phyloP scores from a whole-genome alignment of 805 yeast species.

The Candida cerambycidarum region DNA sequence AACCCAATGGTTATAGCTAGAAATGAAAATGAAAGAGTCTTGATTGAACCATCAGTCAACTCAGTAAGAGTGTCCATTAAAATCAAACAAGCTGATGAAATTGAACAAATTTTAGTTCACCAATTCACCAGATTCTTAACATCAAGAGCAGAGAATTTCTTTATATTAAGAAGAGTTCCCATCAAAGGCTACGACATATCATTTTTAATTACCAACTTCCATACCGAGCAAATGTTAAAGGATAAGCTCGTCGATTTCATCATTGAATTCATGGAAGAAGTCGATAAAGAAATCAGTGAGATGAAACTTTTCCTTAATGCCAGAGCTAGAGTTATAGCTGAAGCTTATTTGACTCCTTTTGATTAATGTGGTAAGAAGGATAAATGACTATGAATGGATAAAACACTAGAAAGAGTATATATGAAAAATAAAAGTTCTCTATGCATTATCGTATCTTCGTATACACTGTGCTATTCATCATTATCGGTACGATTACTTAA shows the following conservation, averaged over 20 bases:
- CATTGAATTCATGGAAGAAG: constrained; percentile 98
- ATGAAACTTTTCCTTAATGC: constrained; percentile 97
- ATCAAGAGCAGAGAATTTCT: constrained; percentile 92
- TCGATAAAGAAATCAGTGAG: constrained; percentile 96
- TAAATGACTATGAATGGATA: background rate
- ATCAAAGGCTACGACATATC: constrained; percentile 90
- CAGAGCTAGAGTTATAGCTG: constrained; percentile 96
- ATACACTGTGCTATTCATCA: constrained; percentile 5
- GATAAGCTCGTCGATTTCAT: constrained; percentile 94
- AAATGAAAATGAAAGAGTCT: constrained; percentile 87
- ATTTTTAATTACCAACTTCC: constrained; percentile 88
- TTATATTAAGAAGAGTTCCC: constrained; percentile 88
- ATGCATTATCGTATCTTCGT: background rate
- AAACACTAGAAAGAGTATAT: no score
- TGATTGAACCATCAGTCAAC: constrained; percentile 92
- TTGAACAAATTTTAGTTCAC: constrained; percentile 90
- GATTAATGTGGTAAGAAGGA: constrained; percentile 43
- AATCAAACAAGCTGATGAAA: constrained; percentile 97
- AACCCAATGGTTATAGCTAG: constrained; percentile 89
- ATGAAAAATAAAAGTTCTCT: background rate
- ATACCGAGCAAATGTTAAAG: constrained; percentile 93
- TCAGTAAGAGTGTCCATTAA: constrained; percentile 87
- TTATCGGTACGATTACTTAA: constrained; percentile 10
- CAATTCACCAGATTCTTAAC: constrained; percentile 92
- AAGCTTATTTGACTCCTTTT: constrained; percentile 88